A percentile compares a stretch with the other conserved stretches of the same genome.
Evolutionary conservation across 345 rosid species (phyloP).

Genomic region (Erodium maritimum): DNA sequence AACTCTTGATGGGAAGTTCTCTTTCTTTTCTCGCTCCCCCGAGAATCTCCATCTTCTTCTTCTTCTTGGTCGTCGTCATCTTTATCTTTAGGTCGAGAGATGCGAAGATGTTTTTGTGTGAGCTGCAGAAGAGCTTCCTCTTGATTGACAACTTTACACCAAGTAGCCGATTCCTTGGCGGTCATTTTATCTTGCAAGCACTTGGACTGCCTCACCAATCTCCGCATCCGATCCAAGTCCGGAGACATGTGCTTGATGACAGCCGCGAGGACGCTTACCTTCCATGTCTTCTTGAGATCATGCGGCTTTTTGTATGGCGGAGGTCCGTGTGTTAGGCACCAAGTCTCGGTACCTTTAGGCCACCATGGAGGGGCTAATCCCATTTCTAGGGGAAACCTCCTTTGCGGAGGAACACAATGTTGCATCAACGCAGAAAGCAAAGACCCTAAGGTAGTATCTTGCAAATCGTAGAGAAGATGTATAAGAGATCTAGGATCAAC

Average conservation of each 20-base stretch:
- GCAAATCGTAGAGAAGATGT: conserved; percentile 44
- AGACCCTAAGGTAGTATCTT: conserved; percentile 59
- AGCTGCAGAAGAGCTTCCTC: conserved; percentile 34
- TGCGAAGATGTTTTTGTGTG: conserved; percentile 20
- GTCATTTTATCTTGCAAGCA: conserved; percentile 62
- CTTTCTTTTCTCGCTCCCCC: conserved; percentile 16
- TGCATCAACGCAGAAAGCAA: conserved; percentile 59
- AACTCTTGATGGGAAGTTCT: too few species aligned
- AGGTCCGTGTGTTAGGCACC: conserved; percentile 45
- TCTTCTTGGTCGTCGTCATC: too few species aligned
- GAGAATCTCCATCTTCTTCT: neutral
- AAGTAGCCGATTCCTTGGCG: conserved; percentile 42
- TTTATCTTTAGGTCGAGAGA: conserved; percentile 13
- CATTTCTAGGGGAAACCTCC: conserved; percentile 46
- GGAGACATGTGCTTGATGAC: conserved; percentile 60
- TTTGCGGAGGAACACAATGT: conserved; percentile 51
- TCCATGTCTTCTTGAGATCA: conserved; percentile 66
- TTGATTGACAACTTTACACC: conserved; percentile 47
- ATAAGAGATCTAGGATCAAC: conserved; percentile 23
- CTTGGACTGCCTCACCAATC: conserved; percentile 53
- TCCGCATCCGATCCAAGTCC: conserved; percentile 25
- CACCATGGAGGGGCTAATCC: conserved; percentile 72
- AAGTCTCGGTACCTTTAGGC: conserved; percentile 40
- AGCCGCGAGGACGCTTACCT: conserved; percentile 46
- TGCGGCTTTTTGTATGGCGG: conserved; percentile 66